Evolutionary conservation across 2,329 filamentous ascomycete species (phyloP).

Genomic region (Colletotrichum camelliae): DNA sequence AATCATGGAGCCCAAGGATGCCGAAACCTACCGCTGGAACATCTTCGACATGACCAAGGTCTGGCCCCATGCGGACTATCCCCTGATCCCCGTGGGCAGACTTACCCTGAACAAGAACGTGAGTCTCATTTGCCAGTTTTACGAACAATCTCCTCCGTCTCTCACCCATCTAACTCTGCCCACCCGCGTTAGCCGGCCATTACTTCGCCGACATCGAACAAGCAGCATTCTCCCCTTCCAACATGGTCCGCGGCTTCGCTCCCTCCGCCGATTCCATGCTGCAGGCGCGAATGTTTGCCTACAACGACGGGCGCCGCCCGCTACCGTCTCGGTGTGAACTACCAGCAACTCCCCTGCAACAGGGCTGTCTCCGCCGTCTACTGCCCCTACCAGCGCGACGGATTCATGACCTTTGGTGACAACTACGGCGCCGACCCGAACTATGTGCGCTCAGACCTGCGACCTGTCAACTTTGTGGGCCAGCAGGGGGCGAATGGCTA

Average conservation of each 20-base stretch:
- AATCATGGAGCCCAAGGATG: constrained; percentile 53
- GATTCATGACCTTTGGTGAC: constrained; percentile 35
- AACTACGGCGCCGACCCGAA: constrained; percentile 52
- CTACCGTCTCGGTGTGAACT: constrained; percentile 64
- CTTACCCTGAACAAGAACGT: constrained; percentile 56
- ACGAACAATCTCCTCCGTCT: not conserved
- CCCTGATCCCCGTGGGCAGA: constrained; percentile 50
- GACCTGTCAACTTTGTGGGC: constrained; percentile 25
- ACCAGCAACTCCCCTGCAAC: constrained; percentile 61
- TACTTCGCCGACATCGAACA: constrained; percentile 57
- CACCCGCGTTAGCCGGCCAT: constrained; percentile 46
- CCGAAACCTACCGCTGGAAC: constrained; percentile 49
- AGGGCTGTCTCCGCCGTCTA: constrained; percentile 38
- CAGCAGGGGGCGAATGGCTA: not conserved
- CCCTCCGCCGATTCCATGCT: constrained; percentile 54
- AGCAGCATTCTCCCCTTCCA: constrained; percentile 55
- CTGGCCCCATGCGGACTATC: constrained; percentile 54
- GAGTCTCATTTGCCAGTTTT: not conserved
- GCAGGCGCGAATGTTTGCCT: constrained; percentile 59
- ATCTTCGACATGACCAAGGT: constrained; percentile 62
- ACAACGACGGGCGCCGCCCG: constrained; percentile 61
- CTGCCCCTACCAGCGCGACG: constrained; percentile 45
- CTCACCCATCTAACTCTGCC: too few relatives aligned
- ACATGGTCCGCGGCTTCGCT: constrained; percentile 55
- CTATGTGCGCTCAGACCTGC: constrained; percentile 41